phyloP scores from a whole-genome alignment of 2,329 filamentous ascomycete species.

The Colletotrichum sp. region DNA sequence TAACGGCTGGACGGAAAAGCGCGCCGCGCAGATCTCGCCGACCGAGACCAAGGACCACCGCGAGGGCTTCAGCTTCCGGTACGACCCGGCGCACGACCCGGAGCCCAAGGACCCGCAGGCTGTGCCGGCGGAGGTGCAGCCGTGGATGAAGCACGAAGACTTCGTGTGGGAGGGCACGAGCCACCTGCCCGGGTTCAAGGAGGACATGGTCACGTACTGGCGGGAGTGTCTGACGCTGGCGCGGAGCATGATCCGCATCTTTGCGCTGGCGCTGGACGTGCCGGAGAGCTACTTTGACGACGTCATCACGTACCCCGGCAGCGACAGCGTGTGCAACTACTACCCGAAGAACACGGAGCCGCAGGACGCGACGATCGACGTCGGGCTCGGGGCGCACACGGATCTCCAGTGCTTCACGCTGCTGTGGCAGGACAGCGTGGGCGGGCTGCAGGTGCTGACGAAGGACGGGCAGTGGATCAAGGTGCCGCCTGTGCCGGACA shows the following conservation, averaged over 20 bases:
- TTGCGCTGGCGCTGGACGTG: slow-evolving; percentile 27
- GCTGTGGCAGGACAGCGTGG: slow-evolving; percentile 50
- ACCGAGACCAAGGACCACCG: slow-evolving; percentile 34
- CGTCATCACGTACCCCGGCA: slow-evolving; percentile 23
- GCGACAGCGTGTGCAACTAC: slow-evolving; percentile 43
- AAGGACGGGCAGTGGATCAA: slow-evolving; percentile 41
- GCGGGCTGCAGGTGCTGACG: slow-evolving; percentile 48
- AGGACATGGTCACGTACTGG: slow-evolving; percentile 22
- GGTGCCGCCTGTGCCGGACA: slow-evolving; percentile 26
- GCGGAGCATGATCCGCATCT: slow-evolving; percentile 26
- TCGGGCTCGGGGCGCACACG: slow-evolving; percentile 52
- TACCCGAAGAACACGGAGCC: slow-evolving; percentile 44
- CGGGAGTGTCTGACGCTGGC: slow-evolving; percentile 26
- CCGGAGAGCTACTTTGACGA: slow-evolving; percentile 25
- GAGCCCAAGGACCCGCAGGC: slow-evolving; percentile 33
- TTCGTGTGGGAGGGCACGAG: slow-evolving; percentile 25
- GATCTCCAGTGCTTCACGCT: slow-evolving; percentile 54
- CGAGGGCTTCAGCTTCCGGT: slow-evolving; percentile 36
- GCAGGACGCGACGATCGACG: slow-evolving; percentile 31
- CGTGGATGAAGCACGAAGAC: slow-evolving; percentile 23
- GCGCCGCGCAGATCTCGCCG: slow-evolving; percentile 29
- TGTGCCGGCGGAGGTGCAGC: slow-evolving; percentile 17
- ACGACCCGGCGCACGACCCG: slow-evolving; percentile 47
- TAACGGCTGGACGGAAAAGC: slow-evolving; percentile 39
- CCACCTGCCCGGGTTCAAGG: slow-evolving; percentile 20